These are phyloP conservation scores for Colletotrichum sp. DNA, from an alignment of 2,329 filamentous ascomycete genomes.

Conservation along the genomic window DNA sequence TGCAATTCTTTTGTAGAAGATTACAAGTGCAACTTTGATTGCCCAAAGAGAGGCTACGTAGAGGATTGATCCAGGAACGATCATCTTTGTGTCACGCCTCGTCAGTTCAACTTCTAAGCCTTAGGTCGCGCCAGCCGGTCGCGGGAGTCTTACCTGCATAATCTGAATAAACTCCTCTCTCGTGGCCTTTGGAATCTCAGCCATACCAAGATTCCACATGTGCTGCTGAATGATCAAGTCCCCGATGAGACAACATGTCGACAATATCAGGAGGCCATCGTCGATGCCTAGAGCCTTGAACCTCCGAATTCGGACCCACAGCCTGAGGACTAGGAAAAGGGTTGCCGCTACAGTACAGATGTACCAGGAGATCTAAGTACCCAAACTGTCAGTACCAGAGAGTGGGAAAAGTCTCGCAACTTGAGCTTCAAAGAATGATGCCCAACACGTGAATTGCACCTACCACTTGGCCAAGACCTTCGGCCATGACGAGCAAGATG, in stretches of 20 bases:
- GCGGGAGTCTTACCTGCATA: slow-evolving; percentile 24
- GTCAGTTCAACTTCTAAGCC: neutral
- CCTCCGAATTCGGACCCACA: slow-evolving; percentile 31
- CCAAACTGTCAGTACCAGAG: neutral
- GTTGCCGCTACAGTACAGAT: slow-evolving; percentile 24
- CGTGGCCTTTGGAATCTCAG: slow-evolving; percentile 24
- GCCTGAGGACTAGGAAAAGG: slow-evolving; percentile 30
- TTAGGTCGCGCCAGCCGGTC: neutral
- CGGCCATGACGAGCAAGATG: slow-evolving; percentile 1
- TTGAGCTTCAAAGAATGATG: neutral
- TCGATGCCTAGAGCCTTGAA: slow-evolving; percentile 31
- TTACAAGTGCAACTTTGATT: slow-evolving; percentile 43
- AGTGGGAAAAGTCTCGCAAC: neutral
- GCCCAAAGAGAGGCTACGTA: slow-evolving; percentile 45
- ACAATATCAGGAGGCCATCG: slow-evolving; percentile 33
- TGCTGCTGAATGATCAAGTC: slow-evolving; percentile 35
- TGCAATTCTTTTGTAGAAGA: slow-evolving; percentile 45
- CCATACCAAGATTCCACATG: slow-evolving; percentile 28
- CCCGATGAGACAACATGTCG: slow-evolving; percentile 32
- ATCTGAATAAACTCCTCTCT: slow-evolving; percentile 27
- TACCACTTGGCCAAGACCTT: slow-evolving; percentile 14
- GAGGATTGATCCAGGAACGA: slow-evolving; percentile 42
- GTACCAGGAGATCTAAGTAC: slow-evolving; percentile 21
- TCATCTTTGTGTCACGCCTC: slow-evolving; percentile 31
- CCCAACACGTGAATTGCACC: neutral